Evolutionary conservation across 2,329 filamentous ascomycete species (phyloP).

Genomic region (Drechslerella dactyloides): DNA sequence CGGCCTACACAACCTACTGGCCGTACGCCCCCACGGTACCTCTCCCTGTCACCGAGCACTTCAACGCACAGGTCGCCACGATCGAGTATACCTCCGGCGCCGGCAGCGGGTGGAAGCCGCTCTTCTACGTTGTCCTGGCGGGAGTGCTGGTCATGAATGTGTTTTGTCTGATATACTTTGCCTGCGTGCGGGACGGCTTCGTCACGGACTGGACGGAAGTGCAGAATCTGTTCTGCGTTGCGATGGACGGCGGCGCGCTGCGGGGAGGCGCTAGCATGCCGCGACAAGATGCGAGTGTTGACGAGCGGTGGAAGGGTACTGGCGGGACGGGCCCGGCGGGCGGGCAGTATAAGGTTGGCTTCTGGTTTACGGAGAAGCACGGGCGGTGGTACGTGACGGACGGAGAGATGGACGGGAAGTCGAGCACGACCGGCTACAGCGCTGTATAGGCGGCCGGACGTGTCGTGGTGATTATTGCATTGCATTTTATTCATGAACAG

Average conservation of each 20-base stretch:
- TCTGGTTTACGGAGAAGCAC: conserved; percentile 41
- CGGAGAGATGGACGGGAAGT: conserved; percentile 1
- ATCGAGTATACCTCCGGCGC: conserved; percentile 75
- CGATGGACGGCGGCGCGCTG: conserved; percentile 41
- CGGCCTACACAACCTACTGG: conserved; percentile 69
- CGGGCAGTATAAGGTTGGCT: conserved; percentile 45
- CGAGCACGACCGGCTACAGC: conserved; percentile 19
- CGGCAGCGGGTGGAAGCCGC: conserved; percentile 66
- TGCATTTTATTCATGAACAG: neutral
- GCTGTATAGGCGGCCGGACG: neutral
- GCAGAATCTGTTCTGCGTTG: conserved; percentile 69
- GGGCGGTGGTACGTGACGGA: conserved; percentile 49
- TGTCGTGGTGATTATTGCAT: neutral
- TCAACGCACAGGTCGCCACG: conserved; percentile 69
- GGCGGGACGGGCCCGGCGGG: conserved; percentile 41
- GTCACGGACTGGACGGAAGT: conserved; percentile 82
- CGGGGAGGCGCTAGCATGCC: neutral
- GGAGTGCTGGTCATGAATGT: conserved; percentile 72
- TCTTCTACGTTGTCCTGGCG: conserved; percentile 72
- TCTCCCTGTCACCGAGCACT: conserved; percentile 61
- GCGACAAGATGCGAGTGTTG: neutral
- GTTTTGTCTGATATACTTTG: conserved; percentile 69
- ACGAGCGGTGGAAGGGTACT: conserved; percentile 33
- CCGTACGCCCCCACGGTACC: conserved; percentile 58
- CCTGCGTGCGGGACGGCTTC: conserved; percentile 65